Base-by-base conservation (phyloP, 306 rosid species). In the Prunus campanulata region DNA sequence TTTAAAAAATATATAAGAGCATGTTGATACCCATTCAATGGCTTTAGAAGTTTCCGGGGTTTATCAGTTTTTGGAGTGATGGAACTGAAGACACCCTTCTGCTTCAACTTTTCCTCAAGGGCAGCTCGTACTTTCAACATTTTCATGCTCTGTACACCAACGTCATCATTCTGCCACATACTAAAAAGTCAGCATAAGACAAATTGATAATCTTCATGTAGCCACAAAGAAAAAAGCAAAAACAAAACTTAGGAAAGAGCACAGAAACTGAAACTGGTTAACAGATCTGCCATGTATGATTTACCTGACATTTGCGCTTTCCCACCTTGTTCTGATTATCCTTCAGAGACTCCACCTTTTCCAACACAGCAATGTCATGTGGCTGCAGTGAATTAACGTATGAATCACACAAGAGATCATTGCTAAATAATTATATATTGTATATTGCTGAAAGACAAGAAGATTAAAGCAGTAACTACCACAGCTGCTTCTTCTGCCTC, bases 71-170 rank as follows among this genome's bases (percentile, higher is more conserved):
- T 90, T 66, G 91, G 85, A 77, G 87, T 66, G 69, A 71, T 71
- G 51, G 90, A 84, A 46, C 85, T 80, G 56, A 83, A 78, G 70
- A 86, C 72, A 71, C 90, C 96, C 89, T 87, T 85, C 72, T 90
- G 87, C 82, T 86, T 92, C 86, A 90, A 81, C 39, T 85, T 92
- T 86, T 89, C 91, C 81, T 88, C 96, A 11, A 90, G 97, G 56
- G 90, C 86, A 70, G 93, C 95, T 88, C 97, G 92, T 35, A 88
- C 85, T 83, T 86, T 90, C 15, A 94, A 79, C 95, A 91, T 94
- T 86, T 84, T 88, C 86, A 85, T 82, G 87, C 97, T 94, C 80
- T 86, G 91, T 46, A 59, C 62, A 42, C 90, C 87, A 80, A 94
- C 72, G 68, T 70, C 85, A 69, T 84, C 86, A 78, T 82, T 86